phyloP scores from a whole-genome alignment of 345 rosid genomes.

The Capsella bursapastoris region DNA sequence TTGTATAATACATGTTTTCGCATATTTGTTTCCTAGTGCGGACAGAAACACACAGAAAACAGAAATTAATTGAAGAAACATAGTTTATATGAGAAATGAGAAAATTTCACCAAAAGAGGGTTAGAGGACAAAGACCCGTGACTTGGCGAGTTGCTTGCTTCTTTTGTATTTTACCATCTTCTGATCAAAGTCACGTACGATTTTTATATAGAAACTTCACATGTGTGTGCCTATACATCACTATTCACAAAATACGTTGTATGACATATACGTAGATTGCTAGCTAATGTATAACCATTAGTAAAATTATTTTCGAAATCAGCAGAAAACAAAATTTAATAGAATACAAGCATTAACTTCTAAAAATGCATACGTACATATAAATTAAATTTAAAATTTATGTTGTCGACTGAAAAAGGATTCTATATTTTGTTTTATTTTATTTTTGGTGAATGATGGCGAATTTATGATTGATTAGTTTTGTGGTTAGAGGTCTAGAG shows the following conservation, averaged over 20 bases:
- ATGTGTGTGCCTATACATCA: not conserved
- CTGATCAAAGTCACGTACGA: slow-evolving; percentile 24
- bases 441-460: not conserved
- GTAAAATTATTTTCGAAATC: not conserved
- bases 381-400: not conserved
- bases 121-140: slow-evolving; percentile 41
- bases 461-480: slow-evolving; percentile 35
- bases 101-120: slow-evolving; percentile 27
- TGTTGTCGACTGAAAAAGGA: slow-evolving; percentile 34
- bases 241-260: no score
- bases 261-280: not conserved
- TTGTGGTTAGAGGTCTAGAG: slow-evolving; percentile 27
- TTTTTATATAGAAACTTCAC: slow-evolving; percentile 16
- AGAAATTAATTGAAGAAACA: slow-evolving; percentile 8
- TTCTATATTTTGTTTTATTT: not conserved
- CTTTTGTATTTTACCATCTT: slow-evolving; percentile 36
- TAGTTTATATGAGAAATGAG: slow-evolving; percentile 23
- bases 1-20: not conserved
- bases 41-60: slow-evolving; percentile 13
- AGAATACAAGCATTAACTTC: not conserved
- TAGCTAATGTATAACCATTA: slow-evolving; percentile 1
- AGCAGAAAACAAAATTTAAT: not conserved
- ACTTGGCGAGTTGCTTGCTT: slow-evolving; percentile 33
- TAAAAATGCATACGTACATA: not conserved
- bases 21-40: slow-evolving; percentile 2